phyloP scores from a whole-genome alignment of 192 early-diverging fungal genomes.

The Coemansia sp. region DNA sequence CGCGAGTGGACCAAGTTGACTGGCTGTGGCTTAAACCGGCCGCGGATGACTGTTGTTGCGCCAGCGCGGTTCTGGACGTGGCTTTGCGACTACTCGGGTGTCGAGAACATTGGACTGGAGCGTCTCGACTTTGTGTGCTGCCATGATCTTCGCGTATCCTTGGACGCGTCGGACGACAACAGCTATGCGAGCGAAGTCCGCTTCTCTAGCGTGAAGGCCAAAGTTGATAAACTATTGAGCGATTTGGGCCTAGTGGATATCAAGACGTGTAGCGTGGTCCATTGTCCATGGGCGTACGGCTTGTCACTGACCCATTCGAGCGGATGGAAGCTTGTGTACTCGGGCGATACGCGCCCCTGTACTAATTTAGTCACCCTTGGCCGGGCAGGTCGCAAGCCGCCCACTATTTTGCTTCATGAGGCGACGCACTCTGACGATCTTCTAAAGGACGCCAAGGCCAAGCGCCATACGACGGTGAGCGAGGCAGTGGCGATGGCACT shows the following conservation, averaged over 20 bases:
- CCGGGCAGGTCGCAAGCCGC: slow-evolving; percentile 51
- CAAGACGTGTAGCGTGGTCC: slow-evolving; percentile 73
- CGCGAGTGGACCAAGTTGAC: slow-evolving; percentile 69
- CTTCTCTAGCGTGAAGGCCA: neutral
- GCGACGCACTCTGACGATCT: slow-evolving; percentile 84
- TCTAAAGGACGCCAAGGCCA: slow-evolving; percentile 70
- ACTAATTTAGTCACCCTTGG: slow-evolving; percentile 72
- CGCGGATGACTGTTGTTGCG: slow-evolving; percentile 50
- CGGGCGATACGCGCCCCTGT: slow-evolving; percentile 93
- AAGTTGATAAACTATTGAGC: slow-evolving; percentile 14
- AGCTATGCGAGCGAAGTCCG: neutral
- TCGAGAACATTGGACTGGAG: slow-evolving; percentile 54
- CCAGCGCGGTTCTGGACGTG: slow-evolving; percentile 53
- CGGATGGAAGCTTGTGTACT: slow-evolving; percentile 85
- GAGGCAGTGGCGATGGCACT: slow-evolving; percentile 87
- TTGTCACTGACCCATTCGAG: slow-evolving; percentile 67
- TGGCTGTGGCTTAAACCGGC: neutral
- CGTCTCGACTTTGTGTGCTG: slow-evolving; percentile 50
- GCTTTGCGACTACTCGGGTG: slow-evolving; percentile 50
- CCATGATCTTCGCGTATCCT: slow-evolving; percentile 28
- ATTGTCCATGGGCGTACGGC: slow-evolving; percentile 83
- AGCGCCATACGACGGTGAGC: slow-evolving; percentile 82
- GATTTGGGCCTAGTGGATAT: slow-evolving; percentile 62
- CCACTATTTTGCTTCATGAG: slow-evolving; percentile 87
- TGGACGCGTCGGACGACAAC: neutral